Evolutionary conservation across 148 eudicot genomes (phyloP).

Genomic region (Silene conica): DNA sequence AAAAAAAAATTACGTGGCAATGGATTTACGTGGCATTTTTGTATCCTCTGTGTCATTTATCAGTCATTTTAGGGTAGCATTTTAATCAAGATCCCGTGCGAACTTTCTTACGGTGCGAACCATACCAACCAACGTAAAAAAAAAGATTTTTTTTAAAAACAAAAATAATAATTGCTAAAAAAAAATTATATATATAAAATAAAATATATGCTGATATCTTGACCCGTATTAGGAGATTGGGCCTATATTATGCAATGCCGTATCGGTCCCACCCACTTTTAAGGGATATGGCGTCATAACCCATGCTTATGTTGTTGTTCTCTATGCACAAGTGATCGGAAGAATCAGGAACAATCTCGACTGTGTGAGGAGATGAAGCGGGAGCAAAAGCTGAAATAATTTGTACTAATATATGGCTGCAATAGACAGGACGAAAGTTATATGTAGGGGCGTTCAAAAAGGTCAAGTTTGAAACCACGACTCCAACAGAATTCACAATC

Average conservation of each 20-base stretch:
- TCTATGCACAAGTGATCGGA: slow-evolving; percentile 47
- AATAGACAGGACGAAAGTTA: slow-evolving; percentile 46
- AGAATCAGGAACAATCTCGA: slow-evolving; percentile 57
- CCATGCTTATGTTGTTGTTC: slow-evolving; percentile 44
- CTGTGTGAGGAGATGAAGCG: slow-evolving; percentile 42
- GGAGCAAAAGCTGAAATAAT: slow-evolving; percentile 49
- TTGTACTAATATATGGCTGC: slow-evolving; percentile 49
- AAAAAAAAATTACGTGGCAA: too few relatives aligned
- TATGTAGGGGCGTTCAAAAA: slow-evolving; percentile 49
- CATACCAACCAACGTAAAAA: too few relatives aligned
- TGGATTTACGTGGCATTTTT: too few relatives aligned
- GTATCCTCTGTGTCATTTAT: too few relatives aligned
- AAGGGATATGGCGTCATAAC: slow-evolving; percentile 46
- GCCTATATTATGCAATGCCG: slow-evolving; percentile 38
- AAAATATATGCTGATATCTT: too few relatives aligned
- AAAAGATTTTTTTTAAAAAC: too few relatives aligned
- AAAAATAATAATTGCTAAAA: too few relatives aligned
- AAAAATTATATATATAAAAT: too few relatives aligned
- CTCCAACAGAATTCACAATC: slow-evolving; percentile 33
- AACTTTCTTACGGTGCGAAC: too few relatives aligned
- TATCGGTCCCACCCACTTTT: slow-evolving; percentile 59
- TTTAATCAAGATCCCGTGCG: too few relatives aligned
- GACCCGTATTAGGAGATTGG: too few relatives aligned
- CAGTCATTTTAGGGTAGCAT: too few relatives aligned
- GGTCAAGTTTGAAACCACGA: slow-evolving; percentile 50